A percentile compares a stretch with the other conserved stretches of the same genome.
Conservation (phyloP, 257 asterid genomes). For the Solanum stenotomum region DNA sequence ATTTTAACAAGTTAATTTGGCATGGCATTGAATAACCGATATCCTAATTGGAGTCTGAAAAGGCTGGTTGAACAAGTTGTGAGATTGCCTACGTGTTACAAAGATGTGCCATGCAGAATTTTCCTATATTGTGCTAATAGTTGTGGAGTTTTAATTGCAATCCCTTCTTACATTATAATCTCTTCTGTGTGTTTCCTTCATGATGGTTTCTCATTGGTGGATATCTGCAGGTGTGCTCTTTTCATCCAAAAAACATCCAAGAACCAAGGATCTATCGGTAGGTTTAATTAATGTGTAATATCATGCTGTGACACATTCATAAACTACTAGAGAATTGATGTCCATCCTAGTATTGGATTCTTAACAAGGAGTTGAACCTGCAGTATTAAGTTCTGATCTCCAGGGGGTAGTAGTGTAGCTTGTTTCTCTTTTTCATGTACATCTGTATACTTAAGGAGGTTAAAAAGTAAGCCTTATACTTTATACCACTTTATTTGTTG, state of each 20-base stretch:
- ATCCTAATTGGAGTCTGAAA: background rate
- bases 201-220: slow-evolving; percentile 2
- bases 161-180: background rate
- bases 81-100: background rate
- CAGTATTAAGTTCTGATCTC: background rate
- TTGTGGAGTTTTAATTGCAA: background rate
- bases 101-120: background rate
- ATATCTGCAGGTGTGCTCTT: slow-evolving; percentile 70
- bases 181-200: background rate
- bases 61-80: background rate
- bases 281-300: slow-evolving; percentile 6
- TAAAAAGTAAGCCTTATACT: background rate
- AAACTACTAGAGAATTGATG: background rate
- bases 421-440: background rate
- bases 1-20: background rate
- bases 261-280: slow-evolving; percentile 93
- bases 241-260: slow-evolving; percentile 84
- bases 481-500: background rate
- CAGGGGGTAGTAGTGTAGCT: background rate
- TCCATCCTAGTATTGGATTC: background rate
- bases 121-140: background rate
- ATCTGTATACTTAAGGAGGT: background rate
- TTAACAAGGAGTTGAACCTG: background rate
- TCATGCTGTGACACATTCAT: background rate
- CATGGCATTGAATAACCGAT: background rate